Percentiles rank a stretch among this genome's conserved stretches.
phyloP scores from a whole-genome alignment of 2,329 filamentous ascomycete genomes.

The Fusarium verticillioides region DNA sequence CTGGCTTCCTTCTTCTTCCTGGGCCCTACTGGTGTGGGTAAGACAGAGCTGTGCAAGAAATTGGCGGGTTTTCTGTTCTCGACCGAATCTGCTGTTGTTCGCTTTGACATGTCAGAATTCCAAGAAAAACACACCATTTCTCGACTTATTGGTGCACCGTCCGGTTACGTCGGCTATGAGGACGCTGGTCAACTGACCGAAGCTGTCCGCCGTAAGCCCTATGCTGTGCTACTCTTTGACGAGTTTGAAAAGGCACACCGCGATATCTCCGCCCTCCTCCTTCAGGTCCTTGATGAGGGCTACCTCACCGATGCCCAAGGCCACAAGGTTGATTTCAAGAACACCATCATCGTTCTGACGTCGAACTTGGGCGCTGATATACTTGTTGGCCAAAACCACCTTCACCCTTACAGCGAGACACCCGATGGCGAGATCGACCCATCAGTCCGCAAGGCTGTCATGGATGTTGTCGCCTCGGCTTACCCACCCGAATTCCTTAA shows the following conservation, averaged over 20 bases:
- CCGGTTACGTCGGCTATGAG: slow-evolving; percentile 96
- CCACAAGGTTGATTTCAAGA: slow-evolving; percentile 95
- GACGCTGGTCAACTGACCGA: slow-evolving; percentile 97
- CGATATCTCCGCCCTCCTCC: slow-evolving; percentile 89
- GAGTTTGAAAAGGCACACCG: slow-evolving; percentile 98
- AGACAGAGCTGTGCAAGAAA: slow-evolving; percentile 97
- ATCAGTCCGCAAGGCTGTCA: slow-evolving; percentile 80
- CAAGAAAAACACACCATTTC: slow-evolving; percentile 97
- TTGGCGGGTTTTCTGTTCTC: slow-evolving; percentile 94
- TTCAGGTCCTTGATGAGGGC: slow-evolving; percentile 96
- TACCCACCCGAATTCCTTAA: slow-evolving; percentile 97
- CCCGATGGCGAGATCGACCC: slow-evolving; percentile 76
- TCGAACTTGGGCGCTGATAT: slow-evolving; percentile 95
- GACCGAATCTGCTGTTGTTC: slow-evolving; percentile 87
- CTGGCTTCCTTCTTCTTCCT: slow-evolving; percentile 98
- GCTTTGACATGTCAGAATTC: slow-evolving; percentile 98
- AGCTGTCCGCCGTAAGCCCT: slow-evolving; percentile 92
- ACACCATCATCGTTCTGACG: slow-evolving; percentile 95
- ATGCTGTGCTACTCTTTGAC: slow-evolving; percentile 93
- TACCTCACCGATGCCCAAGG: slow-evolving; percentile 96
- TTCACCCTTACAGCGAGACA: slow-evolving; percentile 71
- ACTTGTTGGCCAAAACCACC: slow-evolving; percentile 78
- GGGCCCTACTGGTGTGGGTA: slow-evolving; percentile 94
- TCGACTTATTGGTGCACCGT: slow-evolving; percentile 89
- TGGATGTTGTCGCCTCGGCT: slow-evolving; percentile 81